Evolutionary conservation across 2,329 filamentous ascomycete species (phyloP).

Genomic region (Pseudocercospora pini-densiflorae): DNA sequence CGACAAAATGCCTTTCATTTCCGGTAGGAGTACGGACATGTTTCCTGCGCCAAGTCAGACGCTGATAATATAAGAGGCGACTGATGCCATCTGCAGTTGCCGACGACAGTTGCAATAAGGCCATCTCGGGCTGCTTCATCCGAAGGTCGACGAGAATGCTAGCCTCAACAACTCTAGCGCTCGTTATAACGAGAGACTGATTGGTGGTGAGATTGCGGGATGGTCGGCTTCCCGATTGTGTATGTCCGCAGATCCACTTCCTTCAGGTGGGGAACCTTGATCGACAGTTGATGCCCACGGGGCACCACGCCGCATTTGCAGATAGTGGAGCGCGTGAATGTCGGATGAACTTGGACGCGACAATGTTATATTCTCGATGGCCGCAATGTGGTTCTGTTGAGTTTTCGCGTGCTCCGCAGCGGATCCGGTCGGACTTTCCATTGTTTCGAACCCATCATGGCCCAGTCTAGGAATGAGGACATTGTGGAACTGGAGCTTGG

Average conservation of each 20-base stretch:
- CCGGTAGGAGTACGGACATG: neutral
- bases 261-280: conserved; percentile 10
- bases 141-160: neutral
- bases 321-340: conserved; percentile 3
- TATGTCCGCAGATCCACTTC: neutral
- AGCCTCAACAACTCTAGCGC: neutral
- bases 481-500: conserved; percentile 31
- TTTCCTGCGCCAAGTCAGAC: neutral
- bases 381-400: neutral
- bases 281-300: neutral
- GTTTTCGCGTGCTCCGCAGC: conserved; percentile 4
- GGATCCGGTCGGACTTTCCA: neutral
- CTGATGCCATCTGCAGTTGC: neutral
- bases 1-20: neutral
- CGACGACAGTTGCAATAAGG: neutral
- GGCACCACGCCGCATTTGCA: neutral
- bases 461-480: conserved; percentile 24
- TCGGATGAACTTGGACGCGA: neutral
- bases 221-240: conserved; percentile 5
- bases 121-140: neutral
- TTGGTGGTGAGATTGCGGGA: neutral
- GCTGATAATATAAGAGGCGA: neutral
- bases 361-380: conserved; percentile 3
- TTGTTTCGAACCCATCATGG: conserved; percentile 15
- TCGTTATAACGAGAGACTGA: neutral